Evolutionary conservation across 2,329 filamentous ascomycete genomes (phyloP).

Genomic region (Colletotrichum lindemuthianum): DNA sequence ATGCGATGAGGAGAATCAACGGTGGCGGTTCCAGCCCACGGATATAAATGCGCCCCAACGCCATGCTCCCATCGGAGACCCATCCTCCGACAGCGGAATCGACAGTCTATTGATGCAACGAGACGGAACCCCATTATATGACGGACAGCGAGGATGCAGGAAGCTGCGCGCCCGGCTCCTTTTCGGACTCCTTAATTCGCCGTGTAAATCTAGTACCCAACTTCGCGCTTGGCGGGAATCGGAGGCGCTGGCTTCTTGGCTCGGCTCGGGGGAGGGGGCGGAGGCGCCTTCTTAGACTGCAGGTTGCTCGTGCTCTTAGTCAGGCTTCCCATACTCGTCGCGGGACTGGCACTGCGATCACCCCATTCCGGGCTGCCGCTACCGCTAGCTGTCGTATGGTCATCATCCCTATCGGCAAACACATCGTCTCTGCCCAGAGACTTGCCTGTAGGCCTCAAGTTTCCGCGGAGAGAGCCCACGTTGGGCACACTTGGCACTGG

Average conservation of each 20-base stretch:
- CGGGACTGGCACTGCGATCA: conserved; percentile 63
- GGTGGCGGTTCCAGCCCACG: conserved; percentile 33
- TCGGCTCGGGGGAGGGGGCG: conserved; percentile 57
- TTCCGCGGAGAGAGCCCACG: conserved; percentile 51
- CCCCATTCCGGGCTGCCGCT: conserved; percentile 62
- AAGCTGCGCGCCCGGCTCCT: too few species aligned
- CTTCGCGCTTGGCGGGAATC: conserved; percentile 43
- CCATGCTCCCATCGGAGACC: conserved; percentile 27
- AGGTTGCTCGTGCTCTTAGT: conserved; percentile 53
- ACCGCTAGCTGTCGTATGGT: conserved; percentile 60
- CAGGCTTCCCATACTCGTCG: conserved; percentile 65
- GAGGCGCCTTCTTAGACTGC: conserved; percentile 52
- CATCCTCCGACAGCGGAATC: conserved; percentile 17
- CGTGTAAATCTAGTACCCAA: conserved; percentile 40
- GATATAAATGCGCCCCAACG: conserved; percentile 35
- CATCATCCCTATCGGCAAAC: conserved; percentile 58
- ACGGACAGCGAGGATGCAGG: too few species aligned
- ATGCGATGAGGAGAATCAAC: conserved; percentile 19
- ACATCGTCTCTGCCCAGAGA: conserved; percentile 51
- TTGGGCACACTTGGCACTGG: conserved; percentile 38
- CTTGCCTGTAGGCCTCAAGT: conserved; percentile 58
- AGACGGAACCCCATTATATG: not conserved
- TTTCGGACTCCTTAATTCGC: not conserved
- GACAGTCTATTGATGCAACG: conserved; percentile 34
- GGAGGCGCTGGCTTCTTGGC: conserved; percentile 67